Evolutionary conservation across 805 yeast genomes (phyloP), one percentile per base, ranked within the genome.

Genomic region (Saturnispora diversa): DNA sequence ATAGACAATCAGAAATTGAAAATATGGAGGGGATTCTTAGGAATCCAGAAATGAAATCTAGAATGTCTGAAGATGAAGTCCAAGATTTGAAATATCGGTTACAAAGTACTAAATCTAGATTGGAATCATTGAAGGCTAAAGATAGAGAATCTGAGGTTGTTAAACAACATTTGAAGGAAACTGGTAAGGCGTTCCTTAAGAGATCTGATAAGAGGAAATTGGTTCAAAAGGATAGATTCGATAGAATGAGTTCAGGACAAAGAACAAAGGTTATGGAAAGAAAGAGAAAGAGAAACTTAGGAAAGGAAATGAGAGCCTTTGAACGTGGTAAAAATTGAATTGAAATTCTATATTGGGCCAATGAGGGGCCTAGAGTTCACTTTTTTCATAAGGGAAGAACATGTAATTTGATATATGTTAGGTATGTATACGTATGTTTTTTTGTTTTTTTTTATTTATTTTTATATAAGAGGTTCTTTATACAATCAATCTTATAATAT

Each of bases 221-320:
- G 59, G 63, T 83, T 26, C 87, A 81, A 52, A 79, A 80, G 62
- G 84, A 83, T 59, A 81, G 80, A 59, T 84, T 80, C 59, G 88
- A 83, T 36, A 63, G 67, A 44, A 78, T 84, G 88, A 79, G 72
- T 61, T 60, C 77, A 10, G 65, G 66, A 37, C 88, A 83, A 62
- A 70, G 87, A 54, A 87, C 80, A 47, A 84, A 81, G 70, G 84
- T 77, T 29, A 74, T 84, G 75, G 92, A 83, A 64, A 77, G 90
- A 64, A 87, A 80, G 77, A 76, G 90, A 59, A 84, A 80, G 83
- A 81, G 75, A 71, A 75, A 78, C 65, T 67, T 79, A 63, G 88
- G 95, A 58, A 76, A 79, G 63, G 94, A 84, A 61, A 80, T 86
- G 69, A 70, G 68, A 51, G 67, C 55, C 34, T 50, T 63, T 35